Evolutionary conservation across 2,329 filamentous ascomycete species (phyloP).

Genomic region (Colletotrichum gigasporum): DNA sequence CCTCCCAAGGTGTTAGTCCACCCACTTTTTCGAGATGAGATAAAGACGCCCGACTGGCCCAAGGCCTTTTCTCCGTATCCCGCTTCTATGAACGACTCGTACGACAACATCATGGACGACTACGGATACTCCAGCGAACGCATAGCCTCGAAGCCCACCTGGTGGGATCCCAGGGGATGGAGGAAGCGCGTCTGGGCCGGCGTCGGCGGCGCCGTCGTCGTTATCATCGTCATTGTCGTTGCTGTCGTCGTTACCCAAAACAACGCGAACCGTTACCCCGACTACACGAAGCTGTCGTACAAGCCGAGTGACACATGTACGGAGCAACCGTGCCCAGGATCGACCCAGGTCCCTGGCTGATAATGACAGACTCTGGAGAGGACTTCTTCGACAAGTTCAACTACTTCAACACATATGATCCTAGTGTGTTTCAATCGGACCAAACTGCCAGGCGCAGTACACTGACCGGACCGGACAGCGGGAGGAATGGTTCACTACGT

Average conservation of each 20-base stretch:
- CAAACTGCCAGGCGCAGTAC: conserved; percentile 18
- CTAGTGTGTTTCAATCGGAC: conserved; percentile 43
- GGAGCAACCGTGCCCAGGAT: conserved; percentile 31
- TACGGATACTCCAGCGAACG: conserved; percentile 13
- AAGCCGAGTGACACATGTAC: conserved; percentile 59
- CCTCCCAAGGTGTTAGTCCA: conserved; percentile 28
- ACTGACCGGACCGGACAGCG: conserved; percentile 39
- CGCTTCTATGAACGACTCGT: conserved; percentile 15
- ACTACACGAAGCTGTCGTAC: conserved; percentile 58
- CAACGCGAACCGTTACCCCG: conserved; percentile 55
- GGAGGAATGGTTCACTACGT: conserved; percentile 65
- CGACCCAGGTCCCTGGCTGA: conserved; percentile 17
- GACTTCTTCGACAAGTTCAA: conserved; percentile 65
- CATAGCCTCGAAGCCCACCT: conserved; percentile 7
- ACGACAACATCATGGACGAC: conserved; percentile 20
- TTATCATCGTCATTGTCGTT: conserved; percentile 60
- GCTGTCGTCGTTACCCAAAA: conserved; percentile 52
- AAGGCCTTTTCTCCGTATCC: conserved; percentile 19
- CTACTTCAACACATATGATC: conserved; percentile 61
- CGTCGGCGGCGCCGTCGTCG: conserved; percentile 47
- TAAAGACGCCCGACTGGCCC: conserved; percentile 31
- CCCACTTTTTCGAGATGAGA: conserved; percentile 28
- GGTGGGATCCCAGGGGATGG: conserved; percentile 63
- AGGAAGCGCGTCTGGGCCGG: conserved; percentile 59
- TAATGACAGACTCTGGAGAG: conserved; percentile 53